These are phyloP conservation scores for Curvularia sp. DNA, from an alignment of 2,329 filamentous ascomycete genomes.

Conservation along the genomic window DNA sequence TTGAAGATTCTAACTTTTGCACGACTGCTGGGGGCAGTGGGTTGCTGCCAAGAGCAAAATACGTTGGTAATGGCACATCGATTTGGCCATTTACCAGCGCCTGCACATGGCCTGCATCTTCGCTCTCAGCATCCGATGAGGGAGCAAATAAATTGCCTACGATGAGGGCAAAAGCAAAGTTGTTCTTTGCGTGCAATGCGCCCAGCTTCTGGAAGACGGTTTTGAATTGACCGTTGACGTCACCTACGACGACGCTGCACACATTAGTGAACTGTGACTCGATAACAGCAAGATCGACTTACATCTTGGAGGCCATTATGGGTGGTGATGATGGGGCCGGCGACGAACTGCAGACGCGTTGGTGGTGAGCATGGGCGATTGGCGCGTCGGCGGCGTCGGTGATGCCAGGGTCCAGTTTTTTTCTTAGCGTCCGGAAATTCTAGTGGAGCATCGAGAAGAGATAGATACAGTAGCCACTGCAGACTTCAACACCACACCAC, in stretches of 20 bases:
- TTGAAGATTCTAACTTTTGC: slow-evolving; percentile 75
- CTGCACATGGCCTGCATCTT: slow-evolving; percentile 65
- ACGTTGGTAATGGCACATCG: slow-evolving; percentile 79
- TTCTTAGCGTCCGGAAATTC: slow-evolving; percentile 36
- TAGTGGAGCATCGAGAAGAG: slow-evolving; percentile 32
- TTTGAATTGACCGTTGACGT: slow-evolving; percentile 78
- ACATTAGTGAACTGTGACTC: slow-evolving; percentile 14
- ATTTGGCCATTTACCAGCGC: slow-evolving; percentile 76
- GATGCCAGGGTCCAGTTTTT: slow-evolving; percentile 30
- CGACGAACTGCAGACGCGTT: slow-evolving; percentile 16
- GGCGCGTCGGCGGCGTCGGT: slow-evolving; percentile 22
- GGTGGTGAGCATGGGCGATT: slow-evolving; percentile 24
- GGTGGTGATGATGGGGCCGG: slow-evolving; percentile 1
- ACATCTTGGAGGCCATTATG: slow-evolving; percentile 66
- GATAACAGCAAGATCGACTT: background rate
- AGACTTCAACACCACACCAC: slow-evolving; percentile 12
- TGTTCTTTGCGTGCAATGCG: slow-evolving; percentile 83
- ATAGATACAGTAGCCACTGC: slow-evolving; percentile 6
- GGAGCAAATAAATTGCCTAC: slow-evolving; percentile 81
- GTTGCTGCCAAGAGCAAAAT: slow-evolving; percentile 82
- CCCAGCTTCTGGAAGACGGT: slow-evolving; percentile 80
- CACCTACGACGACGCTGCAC: slow-evolving; percentile 79
- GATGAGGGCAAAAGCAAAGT: slow-evolving; percentile 84
- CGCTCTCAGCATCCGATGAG: slow-evolving; percentile 52
- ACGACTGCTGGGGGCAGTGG: slow-evolving; percentile 74